phyloP scores from a whole-genome alignment of 2,329 filamentous ascomycete genomes.

The Talaromyces sp. region DNA sequence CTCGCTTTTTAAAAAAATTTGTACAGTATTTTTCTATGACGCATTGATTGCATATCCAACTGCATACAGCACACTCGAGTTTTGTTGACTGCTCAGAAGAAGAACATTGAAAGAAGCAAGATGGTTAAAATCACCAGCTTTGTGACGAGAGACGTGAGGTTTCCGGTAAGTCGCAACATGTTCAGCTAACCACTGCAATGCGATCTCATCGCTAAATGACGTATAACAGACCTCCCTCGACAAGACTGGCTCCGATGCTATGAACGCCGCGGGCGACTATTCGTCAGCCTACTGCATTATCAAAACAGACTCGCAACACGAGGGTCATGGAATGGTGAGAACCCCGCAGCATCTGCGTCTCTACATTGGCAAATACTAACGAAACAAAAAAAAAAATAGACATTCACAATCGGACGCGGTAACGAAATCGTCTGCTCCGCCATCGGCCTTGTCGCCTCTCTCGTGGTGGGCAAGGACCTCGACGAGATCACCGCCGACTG shows the following conservation, averaged over 20 bases:
- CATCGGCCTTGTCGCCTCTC: slow-evolving; percentile 71
- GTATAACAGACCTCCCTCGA: slow-evolving; percentile 70
- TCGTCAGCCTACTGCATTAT: slow-evolving; percentile 92
- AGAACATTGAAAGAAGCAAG: slow-evolving; percentile 5
- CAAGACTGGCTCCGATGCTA: slow-evolving; percentile 94
- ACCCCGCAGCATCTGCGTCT: too few relatives aligned
- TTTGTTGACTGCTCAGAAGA: neutral
- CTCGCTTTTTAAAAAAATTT: neutral
- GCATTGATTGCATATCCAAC: neutral
- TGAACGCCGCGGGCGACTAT: slow-evolving; percentile 92
- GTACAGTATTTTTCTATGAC: neutral
- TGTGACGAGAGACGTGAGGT: slow-evolving; percentile 68
- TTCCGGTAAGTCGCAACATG: slow-evolving; percentile 47
- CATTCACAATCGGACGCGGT: slow-evolving; percentile 57
- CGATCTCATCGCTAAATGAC: neutral
- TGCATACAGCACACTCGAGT: neutral
- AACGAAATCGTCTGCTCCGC: slow-evolving; percentile 89
- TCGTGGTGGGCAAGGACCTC: slow-evolving; percentile 69
- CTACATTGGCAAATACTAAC: neutral
- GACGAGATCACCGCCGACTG: slow-evolving; percentile 72
- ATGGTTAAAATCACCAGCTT: slow-evolving; percentile 67
- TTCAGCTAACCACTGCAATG: neutral
- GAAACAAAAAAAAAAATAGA: slow-evolving; percentile 20
- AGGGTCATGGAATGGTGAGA: slow-evolving; percentile 39
- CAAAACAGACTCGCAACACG: slow-evolving; percentile 61